These are phyloP conservation scores for Phylloporus arenicola DNA, from an alignment of 768 basidiomycete species.

Conservation along the genomic window DNA sequence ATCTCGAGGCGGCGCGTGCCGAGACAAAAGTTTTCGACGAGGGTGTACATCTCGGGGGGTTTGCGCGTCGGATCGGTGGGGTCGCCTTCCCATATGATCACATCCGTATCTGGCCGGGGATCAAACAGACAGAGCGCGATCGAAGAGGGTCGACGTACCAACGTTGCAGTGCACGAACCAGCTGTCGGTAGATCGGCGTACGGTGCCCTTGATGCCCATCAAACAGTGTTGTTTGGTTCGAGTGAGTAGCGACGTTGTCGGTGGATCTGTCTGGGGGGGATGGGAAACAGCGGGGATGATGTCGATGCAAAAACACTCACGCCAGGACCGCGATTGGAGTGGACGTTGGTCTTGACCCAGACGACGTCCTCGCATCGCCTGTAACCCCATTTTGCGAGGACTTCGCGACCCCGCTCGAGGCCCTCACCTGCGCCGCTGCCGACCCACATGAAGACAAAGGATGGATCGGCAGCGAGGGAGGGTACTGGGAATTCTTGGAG, in stretches of 20 bases:
- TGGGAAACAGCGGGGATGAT: neutral
- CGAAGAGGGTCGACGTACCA: slow-evolving; percentile 43
- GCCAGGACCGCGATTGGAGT: slow-evolving; percentile 66
- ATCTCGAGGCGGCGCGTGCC: slow-evolving; percentile 88
- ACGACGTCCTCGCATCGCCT: slow-evolving; percentile 96
- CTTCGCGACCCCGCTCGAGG: slow-evolving; percentile 84
- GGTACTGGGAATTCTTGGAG: slow-evolving; percentile 80
- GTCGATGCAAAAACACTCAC: slow-evolving; percentile 36
- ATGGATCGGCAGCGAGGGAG: slow-evolving; percentile 80
- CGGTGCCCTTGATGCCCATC: slow-evolving; percentile 96
- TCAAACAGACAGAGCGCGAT: neutral
- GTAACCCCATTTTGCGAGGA: slow-evolving; percentile 92
- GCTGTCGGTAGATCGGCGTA: slow-evolving; percentile 87
- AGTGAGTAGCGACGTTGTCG: slow-evolving; percentile 79
- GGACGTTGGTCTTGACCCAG: slow-evolving; percentile 91
- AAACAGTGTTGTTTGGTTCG: slow-evolving; percentile 94
- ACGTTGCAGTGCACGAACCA: slow-evolving; percentile 99
- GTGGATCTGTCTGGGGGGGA: slow-evolving; percentile 63
- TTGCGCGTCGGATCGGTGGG: slow-evolving; percentile 74
- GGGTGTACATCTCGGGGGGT: slow-evolving; percentile 92
- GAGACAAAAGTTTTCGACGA: slow-evolving; percentile 97
- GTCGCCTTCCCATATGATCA: slow-evolving; percentile 96
- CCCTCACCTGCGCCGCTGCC: slow-evolving; percentile 88
- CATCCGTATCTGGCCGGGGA: slow-evolving; percentile 72
- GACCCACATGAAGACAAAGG: slow-evolving; percentile 95